Percentiles rank a stretch among this genome's conserved stretches.
Evolutionary conservation across 2,329 filamentous ascomycete genomes (phyloP).

Genomic region (Sclerotinia subarctica): DNA sequence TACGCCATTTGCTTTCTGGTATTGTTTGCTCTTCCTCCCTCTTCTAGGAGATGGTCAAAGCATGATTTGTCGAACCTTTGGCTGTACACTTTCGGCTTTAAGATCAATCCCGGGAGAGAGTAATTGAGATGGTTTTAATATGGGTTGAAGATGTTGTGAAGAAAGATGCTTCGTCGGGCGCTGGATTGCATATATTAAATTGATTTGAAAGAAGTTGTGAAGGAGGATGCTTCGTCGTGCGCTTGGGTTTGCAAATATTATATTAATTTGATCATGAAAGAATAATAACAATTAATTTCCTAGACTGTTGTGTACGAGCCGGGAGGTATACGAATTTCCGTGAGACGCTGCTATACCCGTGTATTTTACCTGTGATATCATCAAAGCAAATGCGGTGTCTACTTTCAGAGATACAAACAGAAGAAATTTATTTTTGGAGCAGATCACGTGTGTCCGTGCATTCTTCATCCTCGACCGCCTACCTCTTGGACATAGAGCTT

Average conservation of each 20-base stretch:
- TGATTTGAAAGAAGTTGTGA: no score
- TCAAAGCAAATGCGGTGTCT: background rate
- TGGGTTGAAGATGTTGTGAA: background rate
- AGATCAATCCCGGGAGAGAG: no score
- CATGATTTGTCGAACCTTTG: no score
- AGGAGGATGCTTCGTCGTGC: background rate
- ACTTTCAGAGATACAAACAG: background rate
- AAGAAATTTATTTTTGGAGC: background rate
- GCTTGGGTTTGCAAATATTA: no score
- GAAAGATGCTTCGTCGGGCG: no score
- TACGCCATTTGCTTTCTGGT: no score
- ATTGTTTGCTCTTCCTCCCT: no score
- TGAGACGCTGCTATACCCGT: background rate
- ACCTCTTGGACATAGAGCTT: background rate
- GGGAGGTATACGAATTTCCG: no score
- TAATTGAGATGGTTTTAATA: no score
- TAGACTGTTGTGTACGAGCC: background rate
- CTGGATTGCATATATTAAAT: no score
- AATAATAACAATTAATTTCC: constrained; percentile 4
- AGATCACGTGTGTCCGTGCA: background rate
- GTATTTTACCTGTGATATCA: background rate
- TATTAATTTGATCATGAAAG: background rate
- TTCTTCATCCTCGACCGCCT: background rate
- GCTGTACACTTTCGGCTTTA: no score
- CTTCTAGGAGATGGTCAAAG: no score